These are phyloP conservation scores for Lobulomyces angularis DNA, from an alignment of 192 early-diverging fungal genomes.

Conservation along the genomic window DNA sequence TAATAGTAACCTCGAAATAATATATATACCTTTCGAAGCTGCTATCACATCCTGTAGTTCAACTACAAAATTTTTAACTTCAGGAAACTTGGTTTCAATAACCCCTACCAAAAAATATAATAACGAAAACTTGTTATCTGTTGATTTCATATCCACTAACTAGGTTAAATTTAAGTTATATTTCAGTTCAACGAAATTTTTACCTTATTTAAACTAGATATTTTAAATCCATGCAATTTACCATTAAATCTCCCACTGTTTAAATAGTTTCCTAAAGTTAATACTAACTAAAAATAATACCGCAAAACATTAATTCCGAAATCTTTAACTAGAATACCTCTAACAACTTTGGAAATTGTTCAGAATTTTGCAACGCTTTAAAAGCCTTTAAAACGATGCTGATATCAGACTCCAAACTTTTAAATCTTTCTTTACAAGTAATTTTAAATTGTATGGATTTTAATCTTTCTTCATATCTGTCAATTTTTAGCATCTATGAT, in stretches of 20 bases:
- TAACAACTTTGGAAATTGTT: conserved; percentile 19
- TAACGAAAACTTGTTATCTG: conserved; percentile 21
- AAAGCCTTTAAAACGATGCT: conserved; percentile 7
- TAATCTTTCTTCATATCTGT: conserved; percentile 9
- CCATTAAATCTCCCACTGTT: conserved; percentile 28
- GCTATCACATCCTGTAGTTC: conserved; percentile 18
- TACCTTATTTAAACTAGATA: conserved; percentile 26
- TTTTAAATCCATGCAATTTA: conserved; percentile 25
- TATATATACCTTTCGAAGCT: conserved; percentile 15
- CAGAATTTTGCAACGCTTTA: conserved; percentile 11
- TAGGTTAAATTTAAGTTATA: background rate
- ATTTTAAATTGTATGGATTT: conserved; percentile 18
- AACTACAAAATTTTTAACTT: conserved; percentile 11
- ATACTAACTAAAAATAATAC: conserved; percentile 18
- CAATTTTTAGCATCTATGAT: conserved; percentile 16
- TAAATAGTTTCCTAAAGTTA: conserved; percentile 29
- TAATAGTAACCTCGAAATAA: conserved; percentile 1
- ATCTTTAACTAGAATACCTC: conserved; percentile 17
- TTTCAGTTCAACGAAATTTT: background rate
- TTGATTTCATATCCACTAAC: conserved; percentile 21
- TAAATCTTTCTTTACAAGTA: conserved; percentile 17
- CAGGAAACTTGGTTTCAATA: conserved; percentile 23
- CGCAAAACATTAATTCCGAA: conserved; percentile 1
- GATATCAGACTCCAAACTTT: conserved; percentile 16
- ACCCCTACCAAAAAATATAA: conserved; percentile 28